Evolutionary conservation across 2,329 filamentous ascomycete genomes (phyloP).

Genomic region (Sclerotiophoma versabilis): DNA sequence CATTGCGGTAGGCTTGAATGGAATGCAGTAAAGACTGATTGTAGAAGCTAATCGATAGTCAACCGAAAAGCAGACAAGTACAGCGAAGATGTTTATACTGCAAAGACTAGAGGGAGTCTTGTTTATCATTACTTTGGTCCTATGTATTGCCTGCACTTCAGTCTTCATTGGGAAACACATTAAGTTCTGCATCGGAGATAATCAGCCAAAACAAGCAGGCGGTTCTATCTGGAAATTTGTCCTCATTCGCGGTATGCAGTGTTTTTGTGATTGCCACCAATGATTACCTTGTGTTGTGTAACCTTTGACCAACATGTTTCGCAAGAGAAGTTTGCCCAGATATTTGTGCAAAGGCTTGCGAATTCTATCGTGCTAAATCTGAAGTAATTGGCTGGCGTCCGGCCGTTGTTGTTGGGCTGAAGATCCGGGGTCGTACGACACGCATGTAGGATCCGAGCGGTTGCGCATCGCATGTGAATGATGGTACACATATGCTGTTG

Average conservation of each 20-base stretch:
- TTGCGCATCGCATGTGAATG: slow-evolving; percentile 1
- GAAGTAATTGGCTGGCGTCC: not conserved
- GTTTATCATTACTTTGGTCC: not conserved
- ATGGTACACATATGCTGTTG: slow-evolving; percentile 1
- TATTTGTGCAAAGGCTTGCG: not conserved
- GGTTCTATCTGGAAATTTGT: slow-evolving; percentile 1
- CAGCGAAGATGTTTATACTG: slow-evolving; percentile 6
- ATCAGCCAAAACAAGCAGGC: slow-evolving; percentile 12
- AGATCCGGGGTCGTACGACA: slow-evolving; percentile 3
- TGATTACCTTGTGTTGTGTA: not conserved
- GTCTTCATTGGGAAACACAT: not conserved
- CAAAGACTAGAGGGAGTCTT: not conserved
- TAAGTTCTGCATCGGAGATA: slow-evolving; percentile 9
- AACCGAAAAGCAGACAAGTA: not conserved
- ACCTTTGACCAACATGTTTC: slow-evolving; percentile 1
- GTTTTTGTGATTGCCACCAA: slow-evolving; percentile 4
- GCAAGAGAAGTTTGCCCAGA: not conserved
- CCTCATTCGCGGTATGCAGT: not conserved
- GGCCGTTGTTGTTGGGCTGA: not conserved
- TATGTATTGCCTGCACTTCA: not conserved
- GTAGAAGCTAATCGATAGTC: not conserved
- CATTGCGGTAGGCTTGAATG: slow-evolving; percentile 25
- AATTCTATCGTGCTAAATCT: not conserved
- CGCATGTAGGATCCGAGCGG: not conserved
- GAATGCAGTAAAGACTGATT: not conserved